These are phyloP conservation scores for Diddensiella transvaalensis DNA, from an alignment of 805 yeast genomes.

Conservation along the genomic window DNA sequence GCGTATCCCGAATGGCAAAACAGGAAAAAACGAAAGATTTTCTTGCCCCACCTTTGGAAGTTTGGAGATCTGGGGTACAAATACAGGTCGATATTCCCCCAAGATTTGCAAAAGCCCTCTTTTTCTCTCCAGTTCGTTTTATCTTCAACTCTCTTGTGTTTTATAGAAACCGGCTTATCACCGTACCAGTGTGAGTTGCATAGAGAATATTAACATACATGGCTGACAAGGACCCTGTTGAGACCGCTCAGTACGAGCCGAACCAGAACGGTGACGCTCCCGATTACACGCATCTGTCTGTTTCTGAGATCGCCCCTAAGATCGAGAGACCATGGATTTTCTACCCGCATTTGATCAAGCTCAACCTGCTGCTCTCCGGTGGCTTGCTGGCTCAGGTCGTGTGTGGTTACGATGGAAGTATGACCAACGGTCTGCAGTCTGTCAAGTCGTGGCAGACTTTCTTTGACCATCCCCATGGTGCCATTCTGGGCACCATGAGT, in stretches of 20 bases:
- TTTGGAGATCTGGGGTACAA: slow-evolving; percentile 2
- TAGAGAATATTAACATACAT: neutral
- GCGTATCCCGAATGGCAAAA: too few species aligned
- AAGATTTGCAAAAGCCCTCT: neutral
- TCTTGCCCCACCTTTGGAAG: neutral
- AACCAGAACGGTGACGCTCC: slow-evolving; percentile 1
- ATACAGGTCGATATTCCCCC: slow-evolving; percentile 1
- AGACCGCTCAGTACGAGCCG: neutral
- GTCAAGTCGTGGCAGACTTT: slow-evolving; percentile 21
- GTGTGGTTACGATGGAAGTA: slow-evolving; percentile 20
- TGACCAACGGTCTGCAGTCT: slow-evolving; percentile 23
- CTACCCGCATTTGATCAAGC: slow-evolving; percentile 9
- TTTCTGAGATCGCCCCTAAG: slow-evolving; percentile 12
- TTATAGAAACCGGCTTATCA: too few species aligned
- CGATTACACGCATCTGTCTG: slow-evolving; percentile 27
- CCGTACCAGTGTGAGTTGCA: too few species aligned
- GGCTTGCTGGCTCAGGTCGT: slow-evolving; percentile 17
- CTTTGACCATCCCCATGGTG: slow-evolving; percentile 20
- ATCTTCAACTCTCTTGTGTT: too few species aligned
- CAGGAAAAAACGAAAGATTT: neutral
- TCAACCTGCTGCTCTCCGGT: slow-evolving; percentile 12
- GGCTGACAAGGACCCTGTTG: neutral
- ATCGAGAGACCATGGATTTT: slow-evolving; percentile 13
- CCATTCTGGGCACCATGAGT: slow-evolving; percentile 19
- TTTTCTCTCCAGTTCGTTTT: neutral